Conservation (phyloP, 306 rosid genomes). For the Vicia villosa region DNA sequence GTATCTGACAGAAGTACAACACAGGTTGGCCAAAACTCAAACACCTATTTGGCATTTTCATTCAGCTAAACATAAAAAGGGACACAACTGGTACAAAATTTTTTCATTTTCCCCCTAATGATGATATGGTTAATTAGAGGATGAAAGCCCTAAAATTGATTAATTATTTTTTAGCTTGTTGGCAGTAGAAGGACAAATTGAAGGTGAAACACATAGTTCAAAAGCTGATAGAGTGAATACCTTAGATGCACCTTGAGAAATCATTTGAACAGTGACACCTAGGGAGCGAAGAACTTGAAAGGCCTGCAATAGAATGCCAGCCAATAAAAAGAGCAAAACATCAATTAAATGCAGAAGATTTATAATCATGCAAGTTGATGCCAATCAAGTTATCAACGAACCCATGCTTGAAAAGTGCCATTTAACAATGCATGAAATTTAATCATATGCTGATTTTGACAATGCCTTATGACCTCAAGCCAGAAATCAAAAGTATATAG, state of each 20-base stretch:
- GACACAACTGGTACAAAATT: not conserved
- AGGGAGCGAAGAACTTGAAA: slow-evolving; percentile 76
- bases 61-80: not conserved
- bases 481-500: slow-evolving; percentile 5
- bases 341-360: slow-evolving; percentile 29
- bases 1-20: not conserved
- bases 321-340: slow-evolving; percentile 16
- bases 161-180: not conserved
- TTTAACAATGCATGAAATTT: slow-evolving; percentile 22
- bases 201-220: not conserved
- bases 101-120: not conserved
- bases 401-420: slow-evolving; percentile 21
- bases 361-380: slow-evolving; percentile 17
- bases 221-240: slow-evolving; percentile 41
- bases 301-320: slow-evolving; percentile 56
- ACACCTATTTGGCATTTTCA: not conserved
- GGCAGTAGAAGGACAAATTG: not conserved
- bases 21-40: not conserved
- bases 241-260: slow-evolving; percentile 98
- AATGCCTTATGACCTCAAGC: slow-evolving; percentile 8
- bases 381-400: slow-evolving; percentile 20
- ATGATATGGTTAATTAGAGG: no score
- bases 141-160: not conserved
- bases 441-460: slow-evolving; percentile 17
- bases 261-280: slow-evolving; percentile 96